Evolutionary conservation across 108 stramenopile species (phyloP).

Genomic region (Cyclotella baltica): DNA sequence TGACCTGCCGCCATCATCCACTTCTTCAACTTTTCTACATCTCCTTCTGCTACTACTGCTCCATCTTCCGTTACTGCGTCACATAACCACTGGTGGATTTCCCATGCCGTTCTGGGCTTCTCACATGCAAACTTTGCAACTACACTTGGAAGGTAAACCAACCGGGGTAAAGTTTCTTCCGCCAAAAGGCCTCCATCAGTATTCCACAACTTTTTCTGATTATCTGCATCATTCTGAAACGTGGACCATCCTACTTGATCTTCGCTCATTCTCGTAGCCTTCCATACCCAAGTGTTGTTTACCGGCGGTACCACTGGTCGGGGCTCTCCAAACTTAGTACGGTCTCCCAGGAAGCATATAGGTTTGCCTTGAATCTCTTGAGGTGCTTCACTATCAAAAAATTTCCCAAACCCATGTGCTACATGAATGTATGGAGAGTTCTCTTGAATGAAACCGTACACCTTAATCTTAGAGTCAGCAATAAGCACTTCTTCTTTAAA

Average conservation of each 20-base stretch:
- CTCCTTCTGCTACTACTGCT: not conserved
- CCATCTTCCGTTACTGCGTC: not conserved
- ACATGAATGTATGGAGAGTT: not conserved
- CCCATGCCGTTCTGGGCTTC: not conserved
- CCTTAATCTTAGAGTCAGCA: not conserved
- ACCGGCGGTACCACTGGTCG: not conserved
- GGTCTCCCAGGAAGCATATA: not conserved
- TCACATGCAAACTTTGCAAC: not conserved
- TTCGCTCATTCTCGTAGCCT: not conserved
- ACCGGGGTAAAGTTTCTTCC: not conserved
- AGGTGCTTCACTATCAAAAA: not conserved
- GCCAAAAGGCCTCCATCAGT: not conserved
- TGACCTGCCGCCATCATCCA: not conserved
- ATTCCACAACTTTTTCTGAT: not conserved
- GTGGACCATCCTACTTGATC: not conserved
- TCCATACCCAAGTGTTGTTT: not conserved
- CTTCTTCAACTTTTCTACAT: not conserved
- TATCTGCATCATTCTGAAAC: not conserved
- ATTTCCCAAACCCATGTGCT: conserved; percentile 31
- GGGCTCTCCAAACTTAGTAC: not conserved
- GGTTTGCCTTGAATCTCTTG: not conserved
- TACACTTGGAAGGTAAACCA: not conserved
- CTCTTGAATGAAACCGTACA: not conserved
- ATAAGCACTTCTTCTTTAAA: not conserved
- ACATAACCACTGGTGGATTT: not conserved